Evolutionary conservation across 306 rosid species (phyloP).

Genomic region (Macrotyloma uniflorum): DNA sequence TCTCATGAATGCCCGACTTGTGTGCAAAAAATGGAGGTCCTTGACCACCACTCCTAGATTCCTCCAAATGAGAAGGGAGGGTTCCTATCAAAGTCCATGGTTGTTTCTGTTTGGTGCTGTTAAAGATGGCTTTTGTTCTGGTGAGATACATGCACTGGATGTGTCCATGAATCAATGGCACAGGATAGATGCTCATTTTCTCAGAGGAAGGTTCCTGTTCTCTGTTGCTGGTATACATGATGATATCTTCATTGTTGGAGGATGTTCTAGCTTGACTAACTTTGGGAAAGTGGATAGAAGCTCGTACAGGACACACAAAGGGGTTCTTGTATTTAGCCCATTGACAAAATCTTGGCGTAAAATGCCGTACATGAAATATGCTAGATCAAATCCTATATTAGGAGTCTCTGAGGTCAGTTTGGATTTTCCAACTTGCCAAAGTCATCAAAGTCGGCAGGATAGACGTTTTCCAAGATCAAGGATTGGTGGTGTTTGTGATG

Average conservation of each 20-base stretch:
- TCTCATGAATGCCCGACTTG: conserved; percentile 97
- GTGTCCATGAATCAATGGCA: conserved; percentile 84
- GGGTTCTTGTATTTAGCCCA: conserved; percentile 85
- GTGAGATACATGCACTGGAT: conserved; percentile 92
- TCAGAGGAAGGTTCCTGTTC: conserved; percentile 92
- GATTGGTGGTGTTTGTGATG: conserved; percentile 82
- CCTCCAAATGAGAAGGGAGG: conserved; percentile 86
- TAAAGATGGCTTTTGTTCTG: conserved; percentile 91
- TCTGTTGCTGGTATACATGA: conserved; percentile 81
- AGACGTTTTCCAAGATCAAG: conserved; percentile 75
- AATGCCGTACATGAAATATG: conserved; percentile 86
- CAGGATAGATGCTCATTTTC: conserved; percentile 75
- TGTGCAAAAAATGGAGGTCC: conserved; percentile 93
- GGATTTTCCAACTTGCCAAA: conserved; percentile 62
- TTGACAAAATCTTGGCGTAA: conserved; percentile 90
- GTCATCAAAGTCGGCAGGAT: conserved; percentile 80
- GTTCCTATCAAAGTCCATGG: conserved; percentile 87
- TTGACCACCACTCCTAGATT: conserved; percentile 84
- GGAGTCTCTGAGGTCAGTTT: conserved; percentile 78
- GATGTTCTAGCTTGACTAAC: conserved; percentile 92
- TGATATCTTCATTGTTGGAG: conserved; percentile 87
- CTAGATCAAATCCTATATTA: conserved; percentile 82
- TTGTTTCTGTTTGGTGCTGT: conserved; percentile 89
- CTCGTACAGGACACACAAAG: conserved; percentile 94
- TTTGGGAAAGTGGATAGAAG: conserved; percentile 90